These are phyloP conservation scores for Oryza coarctata DNA, from an alignment of 176 grass and related monocot species.

Conservation along the genomic window DNA sequence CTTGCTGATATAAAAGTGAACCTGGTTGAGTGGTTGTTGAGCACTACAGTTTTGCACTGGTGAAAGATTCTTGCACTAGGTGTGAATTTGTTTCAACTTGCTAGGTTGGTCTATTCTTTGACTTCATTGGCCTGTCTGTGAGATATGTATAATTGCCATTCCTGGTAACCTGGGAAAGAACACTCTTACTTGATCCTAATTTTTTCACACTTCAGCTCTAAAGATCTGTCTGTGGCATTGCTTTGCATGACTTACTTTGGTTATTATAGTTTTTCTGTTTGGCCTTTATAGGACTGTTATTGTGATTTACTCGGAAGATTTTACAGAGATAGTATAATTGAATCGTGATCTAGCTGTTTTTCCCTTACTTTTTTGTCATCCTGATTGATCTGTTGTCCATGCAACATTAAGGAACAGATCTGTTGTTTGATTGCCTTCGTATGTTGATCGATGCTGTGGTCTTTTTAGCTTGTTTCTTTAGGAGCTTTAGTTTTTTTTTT, in stretches of 20 bases:
- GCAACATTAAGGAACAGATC: not conserved
- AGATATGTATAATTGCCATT: not conserved
- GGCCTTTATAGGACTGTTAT: not conserved
- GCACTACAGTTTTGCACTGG: not conserved
- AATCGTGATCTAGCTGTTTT: not conserved
- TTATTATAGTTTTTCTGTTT: not conserved
- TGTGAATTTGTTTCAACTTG: not conserved
- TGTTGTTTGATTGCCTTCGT: not conserved
- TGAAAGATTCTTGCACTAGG: slow-evolving; percentile 11
- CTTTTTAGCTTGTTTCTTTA: not conserved
- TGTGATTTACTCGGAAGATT: not conserved
- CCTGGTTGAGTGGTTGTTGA: not conserved
- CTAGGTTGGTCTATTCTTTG: not conserved
- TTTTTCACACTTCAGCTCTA: not conserved
- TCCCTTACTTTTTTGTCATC: not conserved
- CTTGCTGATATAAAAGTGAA: not conserved
- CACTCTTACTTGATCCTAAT: not conserved
- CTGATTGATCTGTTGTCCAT: not conserved
- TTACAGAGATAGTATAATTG: not conserved
- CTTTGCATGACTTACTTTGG: not conserved
- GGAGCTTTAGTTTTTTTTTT: not conserved
- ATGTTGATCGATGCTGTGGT: not conserved
- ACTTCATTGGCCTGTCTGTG: not conserved
- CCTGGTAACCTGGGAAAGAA: not conserved
- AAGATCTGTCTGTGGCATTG: not conserved